phyloP scores from a whole-genome alignment of 2,329 filamentous ascomycete species.

The Dothistroma pini region DNA sequence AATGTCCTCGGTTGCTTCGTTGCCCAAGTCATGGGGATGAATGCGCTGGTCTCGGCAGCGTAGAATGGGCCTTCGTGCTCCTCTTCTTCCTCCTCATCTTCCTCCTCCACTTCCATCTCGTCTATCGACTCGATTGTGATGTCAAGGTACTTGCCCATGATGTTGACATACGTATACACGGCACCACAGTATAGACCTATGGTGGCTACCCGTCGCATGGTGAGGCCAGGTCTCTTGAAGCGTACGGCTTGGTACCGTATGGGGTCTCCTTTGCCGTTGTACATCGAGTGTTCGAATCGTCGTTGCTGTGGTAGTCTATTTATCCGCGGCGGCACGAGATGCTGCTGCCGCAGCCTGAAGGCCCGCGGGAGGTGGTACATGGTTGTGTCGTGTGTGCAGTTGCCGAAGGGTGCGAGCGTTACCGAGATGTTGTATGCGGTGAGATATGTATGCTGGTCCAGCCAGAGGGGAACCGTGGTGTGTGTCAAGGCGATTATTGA shows the following conservation, averaged over 20 bases:
- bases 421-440: not conserved
- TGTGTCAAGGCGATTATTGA: not conserved
- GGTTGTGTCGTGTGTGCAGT: constrained; percentile 1
- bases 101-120: constrained; percentile 22
- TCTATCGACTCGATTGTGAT: constrained; percentile 31
- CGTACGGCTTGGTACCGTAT: constrained; percentile 38
- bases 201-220: constrained; percentile 26
- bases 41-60: constrained; percentile 39
- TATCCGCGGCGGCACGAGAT: constrained; percentile 11
- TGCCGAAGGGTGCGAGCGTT: not conserved
- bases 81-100: constrained; percentile 28
- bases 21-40: constrained; percentile 50
- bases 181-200: constrained; percentile 24
- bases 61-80: constrained; percentile 31
- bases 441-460: not conserved
- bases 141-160: constrained; percentile 27
- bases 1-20: constrained; percentile 40
- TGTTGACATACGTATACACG: constrained; percentile 21
- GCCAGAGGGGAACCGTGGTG: not conserved
- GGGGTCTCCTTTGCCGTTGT: constrained; percentile 23
- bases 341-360: constrained; percentile 29
- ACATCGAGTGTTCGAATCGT: constrained; percentile 12
- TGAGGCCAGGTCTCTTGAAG: constrained; percentile 38
- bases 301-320: constrained; percentile 12
- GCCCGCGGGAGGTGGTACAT: constrained; percentile 31